Evolutionary conservation across 306 rosid genomes (phyloP).

Genomic region (Trifolium subterraneum): DNA sequence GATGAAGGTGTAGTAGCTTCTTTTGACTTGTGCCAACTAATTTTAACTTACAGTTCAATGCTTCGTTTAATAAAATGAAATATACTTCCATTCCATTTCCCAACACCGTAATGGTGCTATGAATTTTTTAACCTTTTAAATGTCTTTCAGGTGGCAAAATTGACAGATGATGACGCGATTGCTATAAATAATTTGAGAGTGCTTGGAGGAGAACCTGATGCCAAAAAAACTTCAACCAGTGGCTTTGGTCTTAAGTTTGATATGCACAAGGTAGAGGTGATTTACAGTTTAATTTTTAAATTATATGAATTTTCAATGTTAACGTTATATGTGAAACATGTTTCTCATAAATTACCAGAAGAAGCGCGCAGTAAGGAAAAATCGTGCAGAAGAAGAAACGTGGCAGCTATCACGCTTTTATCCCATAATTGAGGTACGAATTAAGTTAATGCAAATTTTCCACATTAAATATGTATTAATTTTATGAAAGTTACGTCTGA

Average conservation of each 20-base stretch:
- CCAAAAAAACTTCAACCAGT: conserved; percentile 58
- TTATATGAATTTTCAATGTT: conserved; percentile 15
- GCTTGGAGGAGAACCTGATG: conserved; percentile 72
- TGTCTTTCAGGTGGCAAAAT: conserved; percentile 74
- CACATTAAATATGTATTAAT: conserved; percentile 23
- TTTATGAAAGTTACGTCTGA: conserved; percentile 9
- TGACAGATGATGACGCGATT: conserved; percentile 74
- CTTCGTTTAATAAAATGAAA: conserved; percentile 10
- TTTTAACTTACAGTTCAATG: conserved; percentile 29
- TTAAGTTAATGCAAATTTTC: conserved; percentile 28
- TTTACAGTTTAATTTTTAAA: conserved; percentile 19
- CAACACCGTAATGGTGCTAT: conserved; percentile 14
- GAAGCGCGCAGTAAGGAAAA: conserved; percentile 81
- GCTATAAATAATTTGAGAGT: conserved; percentile 78
- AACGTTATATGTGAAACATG: conserved; percentile 38
- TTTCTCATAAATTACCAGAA: conserved; percentile 60
- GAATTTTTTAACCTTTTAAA: conserved; percentile 28
- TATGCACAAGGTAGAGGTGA: conserved; percentile 66
- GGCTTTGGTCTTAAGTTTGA: conserved; percentile 86
- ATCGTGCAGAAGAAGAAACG: conserved; percentile 67
- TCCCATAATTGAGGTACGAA: conserved; percentile 88
- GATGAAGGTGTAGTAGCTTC: conserved; percentile 73
- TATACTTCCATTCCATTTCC: conserved; percentile 20
- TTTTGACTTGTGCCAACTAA: conserved; percentile 22
- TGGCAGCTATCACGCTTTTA: conserved; percentile 95